Evolutionary conservation across 805 yeast species (phyloP), one percentile per base, ranked within the genome.

Genomic region (Starmerella davenportii): DNA sequence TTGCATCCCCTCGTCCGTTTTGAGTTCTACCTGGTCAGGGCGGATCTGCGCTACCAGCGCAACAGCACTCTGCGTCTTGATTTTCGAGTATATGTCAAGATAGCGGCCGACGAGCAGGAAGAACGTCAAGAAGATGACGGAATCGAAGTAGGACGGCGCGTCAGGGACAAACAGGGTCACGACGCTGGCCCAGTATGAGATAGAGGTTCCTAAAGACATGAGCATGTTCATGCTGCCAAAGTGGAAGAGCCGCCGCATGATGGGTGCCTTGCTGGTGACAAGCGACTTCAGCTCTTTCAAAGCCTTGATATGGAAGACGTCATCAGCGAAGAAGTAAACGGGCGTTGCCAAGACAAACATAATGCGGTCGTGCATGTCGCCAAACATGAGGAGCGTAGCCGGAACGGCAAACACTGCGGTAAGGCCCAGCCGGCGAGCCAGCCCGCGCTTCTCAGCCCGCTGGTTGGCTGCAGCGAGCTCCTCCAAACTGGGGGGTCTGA

Each of bases 181-280:
- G 30, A 79, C 64, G 51, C 81, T 74, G 4, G 81, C 69, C 53
- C 75, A 65, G 52, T 77, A 79, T 1, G 87, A 72, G 18, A 79
- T 72, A 0, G 78, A 58, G 0, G 87, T 79, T 9, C 90, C 90
- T 35, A 78, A 56, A 36, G 71, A 65, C 76, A 79, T 74, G 45
- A 79, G 64, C 44, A 78, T 53, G 51, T 69, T 77, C 87, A 79
- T 79, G 2, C 84, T 75, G 2, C 92, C 92, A 55, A 79, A 79
- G 48, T 67, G 66, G 44, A 78, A 66, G 14, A 78, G 43, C 30
- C 84, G 59, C 45, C 70, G 64, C 18, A 52, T 59, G 66, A 74
- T 70, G 4, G 43, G 36, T 17, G 9, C 8, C n/a, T 30, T 17
- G 18, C 35, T 23, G 14, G 19, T 31, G 14, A 59, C 51, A 23